A percentile compares a stretch with the other conserved stretches of the same genome.
Conservation (phyloP, 177 flowering plant species). For the Vitis hybrid region DNA sequence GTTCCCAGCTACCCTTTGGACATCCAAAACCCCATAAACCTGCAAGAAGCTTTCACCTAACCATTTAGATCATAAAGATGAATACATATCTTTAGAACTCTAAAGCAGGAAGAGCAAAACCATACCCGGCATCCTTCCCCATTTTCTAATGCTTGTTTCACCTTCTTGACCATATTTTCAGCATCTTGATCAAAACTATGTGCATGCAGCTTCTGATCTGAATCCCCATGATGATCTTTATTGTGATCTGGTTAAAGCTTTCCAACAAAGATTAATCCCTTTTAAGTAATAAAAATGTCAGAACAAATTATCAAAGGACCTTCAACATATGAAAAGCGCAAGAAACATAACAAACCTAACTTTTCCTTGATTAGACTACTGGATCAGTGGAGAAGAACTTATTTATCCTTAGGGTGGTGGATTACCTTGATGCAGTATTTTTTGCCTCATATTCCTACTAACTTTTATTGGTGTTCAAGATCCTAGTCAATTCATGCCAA, state of each 20-base stretch:
- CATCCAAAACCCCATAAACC: constrained; percentile 96
- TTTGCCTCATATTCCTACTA: too few species aligned
- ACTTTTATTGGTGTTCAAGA: too few species aligned
- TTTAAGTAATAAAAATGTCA: not conserved
- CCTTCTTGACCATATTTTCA: constrained; percentile 78
- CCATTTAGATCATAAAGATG: not conserved
- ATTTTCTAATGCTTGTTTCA: constrained; percentile 73
- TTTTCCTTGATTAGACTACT: too few species aligned
- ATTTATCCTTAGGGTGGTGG: too few species aligned
- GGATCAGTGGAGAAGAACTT: too few species aligned
- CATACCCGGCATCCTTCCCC: constrained; percentile 98
- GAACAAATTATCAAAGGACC: too few species aligned
- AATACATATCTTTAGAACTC: too few species aligned
- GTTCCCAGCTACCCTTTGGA: constrained; percentile 99
- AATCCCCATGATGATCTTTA: constrained; percentile 54
- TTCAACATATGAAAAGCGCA: too few species aligned
- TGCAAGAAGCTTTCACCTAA: constrained; percentile 28
- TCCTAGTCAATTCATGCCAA: too few species aligned
- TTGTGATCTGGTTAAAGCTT: constrained; percentile 41
- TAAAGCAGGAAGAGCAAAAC: not conserved
- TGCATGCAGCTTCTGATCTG: constrained; percentile 39
- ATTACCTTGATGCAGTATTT: too few species aligned
- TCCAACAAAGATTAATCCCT: not conserved
- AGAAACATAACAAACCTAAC: too few species aligned
- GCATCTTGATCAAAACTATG: constrained; percentile 77